phyloP scores from a whole-genome alignment of 805 yeast genomes.

The Metschnikowia koreensis region DNA sequence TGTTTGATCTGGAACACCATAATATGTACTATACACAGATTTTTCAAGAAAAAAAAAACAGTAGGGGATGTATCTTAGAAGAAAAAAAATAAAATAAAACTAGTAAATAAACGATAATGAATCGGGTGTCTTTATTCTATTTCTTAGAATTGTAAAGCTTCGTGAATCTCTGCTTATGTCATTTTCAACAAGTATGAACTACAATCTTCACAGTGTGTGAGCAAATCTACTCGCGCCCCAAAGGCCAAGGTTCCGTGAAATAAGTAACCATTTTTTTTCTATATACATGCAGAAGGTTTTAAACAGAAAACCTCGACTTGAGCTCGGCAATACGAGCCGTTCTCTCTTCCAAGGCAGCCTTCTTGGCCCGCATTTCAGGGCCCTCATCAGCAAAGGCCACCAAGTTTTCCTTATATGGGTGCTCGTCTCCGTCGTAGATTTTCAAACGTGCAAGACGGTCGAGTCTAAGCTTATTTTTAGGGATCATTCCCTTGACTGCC shows the following conservation, averaged over 20 bases:
- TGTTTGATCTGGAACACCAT: slow-evolving; percentile 17
- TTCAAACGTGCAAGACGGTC: slow-evolving; percentile 79
- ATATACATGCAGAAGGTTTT: slow-evolving; percentile 19
- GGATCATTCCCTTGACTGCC: slow-evolving; percentile 96
- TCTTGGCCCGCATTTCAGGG: slow-evolving; percentile 46
- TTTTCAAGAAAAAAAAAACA: not conserved
- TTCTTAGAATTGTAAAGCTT: too few species aligned
- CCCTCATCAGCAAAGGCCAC: slow-evolving; percentile 83
- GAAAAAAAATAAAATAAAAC: not conserved
- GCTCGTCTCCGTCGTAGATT: slow-evolving; percentile 82
- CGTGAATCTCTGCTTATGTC: too few species aligned
- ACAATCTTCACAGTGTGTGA: not conserved
- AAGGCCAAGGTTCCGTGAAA: not conserved
- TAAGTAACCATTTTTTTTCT: not conserved
- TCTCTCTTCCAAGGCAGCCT: slow-evolving; percentile 36
- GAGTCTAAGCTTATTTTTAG: slow-evolving; percentile 82
- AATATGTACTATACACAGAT: slow-evolving; percentile 10
- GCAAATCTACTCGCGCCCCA: not conserved
- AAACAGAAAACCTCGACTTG: slow-evolving; percentile 28
- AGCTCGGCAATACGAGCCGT: slow-evolving; percentile 34
- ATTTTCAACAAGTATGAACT: too few species aligned
- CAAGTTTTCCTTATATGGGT: slow-evolving; percentile 81
- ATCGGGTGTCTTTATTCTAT: not conserved
- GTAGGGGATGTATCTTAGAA: not conserved
- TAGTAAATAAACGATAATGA: not conserved